Evolutionary conservation across 2,329 filamentous ascomycete species (phyloP).

Genomic region (Remersonia thermophila): DNA sequence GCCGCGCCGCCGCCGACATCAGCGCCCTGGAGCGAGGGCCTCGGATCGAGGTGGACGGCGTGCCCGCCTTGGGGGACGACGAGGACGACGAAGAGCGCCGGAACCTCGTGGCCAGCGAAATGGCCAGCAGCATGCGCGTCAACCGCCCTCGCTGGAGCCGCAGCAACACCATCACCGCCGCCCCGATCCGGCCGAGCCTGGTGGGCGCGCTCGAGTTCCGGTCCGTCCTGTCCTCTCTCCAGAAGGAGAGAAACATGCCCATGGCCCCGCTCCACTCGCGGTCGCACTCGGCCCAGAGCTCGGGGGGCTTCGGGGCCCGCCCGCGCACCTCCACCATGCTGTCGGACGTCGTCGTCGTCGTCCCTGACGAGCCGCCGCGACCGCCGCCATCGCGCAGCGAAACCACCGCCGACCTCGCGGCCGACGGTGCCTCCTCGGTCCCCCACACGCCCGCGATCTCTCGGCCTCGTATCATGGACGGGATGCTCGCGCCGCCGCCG

Average conservation of each 20-base stretch:
- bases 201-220: constrained; percentile 90
- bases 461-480: constrained; percentile 12
- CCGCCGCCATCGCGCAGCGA: constrained; percentile 38
- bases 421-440: constrained; percentile 21
- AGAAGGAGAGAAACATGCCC: constrained; percentile 57
- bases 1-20: constrained; percentile 25
- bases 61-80: constrained; percentile 10
- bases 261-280: constrained; percentile 13
- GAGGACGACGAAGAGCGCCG: constrained; percentile 40
- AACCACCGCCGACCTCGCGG: no score
- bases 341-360: constrained; percentile 4
- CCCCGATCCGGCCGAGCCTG: constrained; percentile 81
- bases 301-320: constrained; percentile 8
- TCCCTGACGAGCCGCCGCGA: constrained; percentile 22
- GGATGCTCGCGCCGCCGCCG: constrained; percentile 15
- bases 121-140: constrained; percentile 88
- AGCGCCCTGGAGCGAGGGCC: constrained; percentile 32
- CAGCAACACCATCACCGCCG: constrained; percentile 63
- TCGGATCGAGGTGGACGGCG: constrained; percentile 34
- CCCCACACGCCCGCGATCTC: constrained; percentile 11
- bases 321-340: constrained; percentile 9
- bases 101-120: constrained; percentile 61
- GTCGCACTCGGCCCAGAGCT: constrained; percentile 22
- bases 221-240: constrained; percentile 75
- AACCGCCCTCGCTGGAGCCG: constrained; percentile 53